Base-by-base conservation (phyloP, 1,139 yeast genomes). In the Groenewaldozyma sp. region DNA sequence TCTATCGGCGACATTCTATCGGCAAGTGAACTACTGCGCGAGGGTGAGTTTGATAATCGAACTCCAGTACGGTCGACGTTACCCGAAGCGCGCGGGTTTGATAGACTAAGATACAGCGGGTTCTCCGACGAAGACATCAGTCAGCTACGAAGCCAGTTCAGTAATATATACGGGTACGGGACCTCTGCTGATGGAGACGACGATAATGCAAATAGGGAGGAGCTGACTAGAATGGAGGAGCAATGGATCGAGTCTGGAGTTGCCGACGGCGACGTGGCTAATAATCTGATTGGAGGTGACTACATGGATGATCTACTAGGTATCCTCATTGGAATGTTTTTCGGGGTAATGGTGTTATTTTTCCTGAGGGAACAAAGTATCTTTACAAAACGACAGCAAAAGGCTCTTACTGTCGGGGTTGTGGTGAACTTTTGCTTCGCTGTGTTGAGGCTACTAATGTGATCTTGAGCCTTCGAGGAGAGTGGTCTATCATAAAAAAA, bases 191-290 rank as follows among this genome's bases (percentile, higher is more conserved):
- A 9, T 10, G 49, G 55, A 50, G 50, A 59, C 4, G 55, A 48
- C 10, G 63, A 60, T 7, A 68, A 68, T 28, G 58, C 10, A 6
- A 36, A 74, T 4, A 58, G 86, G 38, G 54, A 46, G 36, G 57
- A 54, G 29, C 41, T 50, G 49, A 45, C 55, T 9, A 81, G 78
- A 46, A 59, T 86, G 47, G 96, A 87, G 55, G 96, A 87, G 51
- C 69, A 87, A 43, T 87, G 95, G 95, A 82, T 87, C 45, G 94
- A 87, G 52, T 78, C 82, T 37, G 81, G 91, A 0, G 86, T 76
- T 5, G 67, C 51, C 60, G 71, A 52, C 53, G 67, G 51, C 60
- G 68, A 46, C 11, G 46, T 44, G 2, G 43, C 49, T 3, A 50
- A 45, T 16, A 40, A 43, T 29, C 43, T 48, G 1, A 41, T 52